Percentiles rank a stretch among this genome's conserved stretches.
Conservation (phyloP, 805 yeast genomes). For the Wickerhamiella kurtzmanii region DNA sequence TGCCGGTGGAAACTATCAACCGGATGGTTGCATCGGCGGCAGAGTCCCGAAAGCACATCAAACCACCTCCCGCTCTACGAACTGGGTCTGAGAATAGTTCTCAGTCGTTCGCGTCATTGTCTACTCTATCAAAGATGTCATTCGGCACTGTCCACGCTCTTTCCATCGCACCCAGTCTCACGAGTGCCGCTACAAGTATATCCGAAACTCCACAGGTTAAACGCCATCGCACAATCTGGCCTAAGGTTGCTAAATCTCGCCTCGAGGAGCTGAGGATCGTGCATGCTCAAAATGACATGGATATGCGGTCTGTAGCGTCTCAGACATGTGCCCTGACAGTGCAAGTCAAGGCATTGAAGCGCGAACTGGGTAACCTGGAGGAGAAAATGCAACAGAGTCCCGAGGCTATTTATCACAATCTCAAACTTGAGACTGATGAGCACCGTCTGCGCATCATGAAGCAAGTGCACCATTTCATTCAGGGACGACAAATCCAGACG, state of each 20-base stretch:
- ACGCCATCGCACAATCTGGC: background rate
- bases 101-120: background rate
- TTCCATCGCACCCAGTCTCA: background rate
- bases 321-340: constrained; percentile 10
- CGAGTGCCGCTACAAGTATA: background rate
- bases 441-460: background rate
- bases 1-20: background rate
- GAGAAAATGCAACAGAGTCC: constrained; percentile 9
- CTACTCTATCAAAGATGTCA: background rate
- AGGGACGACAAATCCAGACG: background rate
- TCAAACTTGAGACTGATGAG: background rate
- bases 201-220: background rate
- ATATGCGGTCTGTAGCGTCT: constrained; percentile 7
- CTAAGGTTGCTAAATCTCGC: background rate
- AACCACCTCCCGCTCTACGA: too few relatives aligned
- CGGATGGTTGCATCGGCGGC: background rate
- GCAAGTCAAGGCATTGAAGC: constrained; percentile 1
- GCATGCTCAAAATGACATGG: background rate
- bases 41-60: background rate
- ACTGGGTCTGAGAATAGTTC: too few relatives aligned
- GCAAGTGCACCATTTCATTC: background rate
- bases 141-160: too few relatives aligned
- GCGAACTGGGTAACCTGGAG: constrained; percentile 5
- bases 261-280: constrained; percentile 3
- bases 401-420: constrained; percentile 3